Base-by-base conservation (phyloP, 2,329 filamentous ascomycete genomes). In the Monilinia polystroma region DNA sequence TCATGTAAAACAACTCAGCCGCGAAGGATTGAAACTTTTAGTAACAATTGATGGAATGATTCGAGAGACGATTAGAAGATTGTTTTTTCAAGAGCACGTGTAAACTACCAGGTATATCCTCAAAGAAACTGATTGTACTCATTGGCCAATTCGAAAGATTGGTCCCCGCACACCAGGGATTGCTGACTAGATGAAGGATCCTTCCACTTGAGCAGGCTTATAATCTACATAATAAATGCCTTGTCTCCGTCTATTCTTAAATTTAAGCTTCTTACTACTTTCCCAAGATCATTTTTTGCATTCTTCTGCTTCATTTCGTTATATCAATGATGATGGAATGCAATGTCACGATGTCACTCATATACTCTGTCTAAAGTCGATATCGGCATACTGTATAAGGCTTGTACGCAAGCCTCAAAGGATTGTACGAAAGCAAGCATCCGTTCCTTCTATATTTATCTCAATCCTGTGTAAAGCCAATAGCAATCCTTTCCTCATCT, bases 11-110 rank as follows among this genome's bases (percentile, higher is more conserved):
- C 45, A 32, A 53, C 45, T 66, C 63, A 45, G 63, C 63, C 55
- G 63, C 35, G 57, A 66, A 66, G 63, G 63, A 66, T 66, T 66
- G 43, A 18, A 60, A 12, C 7, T 60, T 51, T 38, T 60, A 29
- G 29, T 26, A 4, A n/a, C 11, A 23, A 60, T 18, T 7, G 32
- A 16, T 29, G 32, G 23, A n/a, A 29, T 18, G 45, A n/a, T 43
- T n/a, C 10, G 18, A 35, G 52, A 35, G 55, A 53, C 18, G 2
- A 38, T 32, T 23, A 60, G 7, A 43, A 29, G 23, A 29, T 41
- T 35, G 35, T 60, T 32, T 43, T 51, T 23, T 65, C 43, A 23
- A 52, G 29, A 51, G 20, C 43, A 59, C 26, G 26, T 49, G 43
- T 32, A n/a, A 23, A 35, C n/a, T 18, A 29, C 29, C 4, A 29